Percentiles rank a stretch among this genome's conserved stretches.
These are phyloP conservation scores for Apocynum venetum DNA, from an alignment of 257 asterid genomes.

Conservation along the genomic window DNA sequence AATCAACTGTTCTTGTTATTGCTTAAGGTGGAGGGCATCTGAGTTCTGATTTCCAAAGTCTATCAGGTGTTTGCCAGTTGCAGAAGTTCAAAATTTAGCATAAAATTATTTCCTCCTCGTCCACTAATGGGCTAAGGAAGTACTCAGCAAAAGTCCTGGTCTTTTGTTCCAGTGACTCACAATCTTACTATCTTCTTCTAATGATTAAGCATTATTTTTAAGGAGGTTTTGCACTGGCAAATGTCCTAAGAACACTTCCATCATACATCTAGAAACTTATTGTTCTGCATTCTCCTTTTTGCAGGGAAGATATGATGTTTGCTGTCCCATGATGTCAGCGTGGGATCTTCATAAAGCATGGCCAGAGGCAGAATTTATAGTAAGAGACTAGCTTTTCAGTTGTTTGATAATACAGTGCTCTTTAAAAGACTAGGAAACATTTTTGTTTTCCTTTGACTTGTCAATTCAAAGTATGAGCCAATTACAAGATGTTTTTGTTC, in stretches of 20 bases:
- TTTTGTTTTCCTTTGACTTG: neutral
- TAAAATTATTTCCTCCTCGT: neutral
- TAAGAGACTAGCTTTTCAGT: constrained; percentile 36
- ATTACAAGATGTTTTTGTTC: neutral
- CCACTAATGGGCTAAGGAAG: neutral
- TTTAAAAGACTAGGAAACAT: neutral
- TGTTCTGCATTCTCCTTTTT: constrained; percentile 14
- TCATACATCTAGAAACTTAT: neutral
- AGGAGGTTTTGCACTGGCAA: neutral
- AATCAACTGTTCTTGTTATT: neutral
- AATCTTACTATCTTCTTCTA: neutral
- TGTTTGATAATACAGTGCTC: constrained; percentile 1
- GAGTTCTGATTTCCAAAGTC: neutral
- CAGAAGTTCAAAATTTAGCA: neutral
- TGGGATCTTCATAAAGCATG: constrained; percentile 99
- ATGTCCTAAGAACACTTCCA: neutral
- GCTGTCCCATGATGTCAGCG: constrained; percentile 97
- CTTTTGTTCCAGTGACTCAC: neutral
- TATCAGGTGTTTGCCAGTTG: neutral
- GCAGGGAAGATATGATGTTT: constrained; percentile 94
- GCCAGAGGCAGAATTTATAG: constrained; percentile 91
- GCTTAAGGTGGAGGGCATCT: neutral
- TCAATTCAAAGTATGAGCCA: neutral
- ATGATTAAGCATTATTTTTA: neutral
- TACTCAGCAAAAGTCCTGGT: neutral